These are phyloP conservation scores for Zoysia japonica DNA, from an alignment of 176 grass and related monocot genomes.

Conservation along the genomic window DNA sequence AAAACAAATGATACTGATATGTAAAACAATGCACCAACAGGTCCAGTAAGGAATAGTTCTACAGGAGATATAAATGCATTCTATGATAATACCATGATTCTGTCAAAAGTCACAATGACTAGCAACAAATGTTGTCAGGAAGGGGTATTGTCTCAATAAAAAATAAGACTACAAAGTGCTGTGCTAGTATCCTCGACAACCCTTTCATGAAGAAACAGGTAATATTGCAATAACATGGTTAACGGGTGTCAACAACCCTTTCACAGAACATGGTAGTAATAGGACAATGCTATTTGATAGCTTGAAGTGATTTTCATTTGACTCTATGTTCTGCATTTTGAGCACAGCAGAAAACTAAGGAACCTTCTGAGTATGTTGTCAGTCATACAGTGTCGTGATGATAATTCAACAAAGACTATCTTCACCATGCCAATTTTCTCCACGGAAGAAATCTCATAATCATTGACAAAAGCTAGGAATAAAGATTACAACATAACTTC, in stretches of 20 bases:
- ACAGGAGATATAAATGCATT: slow-evolving; percentile 11
- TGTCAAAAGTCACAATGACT: slow-evolving; percentile 14
- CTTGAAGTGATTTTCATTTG: slow-evolving; percentile 23
- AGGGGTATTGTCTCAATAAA: background rate
- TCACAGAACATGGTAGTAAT: slow-evolving; percentile 4
- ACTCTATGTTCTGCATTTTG: background rate
- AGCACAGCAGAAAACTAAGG: background rate
- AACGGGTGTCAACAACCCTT: no score
- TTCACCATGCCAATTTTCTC: background rate
- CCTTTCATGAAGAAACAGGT: background rate
- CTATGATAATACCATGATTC: slow-evolving; percentile 16
- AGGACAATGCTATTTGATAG: background rate
- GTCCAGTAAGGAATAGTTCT: background rate
- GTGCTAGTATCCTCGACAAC: background rate
- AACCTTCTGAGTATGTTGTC: no score
- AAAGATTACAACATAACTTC: background rate
- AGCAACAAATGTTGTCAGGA: background rate
- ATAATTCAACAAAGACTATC: slow-evolving; percentile 17
- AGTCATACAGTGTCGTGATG: background rate
- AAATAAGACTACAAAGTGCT: background rate
- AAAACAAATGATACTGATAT: background rate
- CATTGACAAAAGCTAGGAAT: slow-evolving; percentile 29
- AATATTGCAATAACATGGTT: background rate
- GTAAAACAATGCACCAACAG: background rate
- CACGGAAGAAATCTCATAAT: slow-evolving; percentile 3